These are phyloP conservation scores for Pyrenochaeta sp. DNA, from an alignment of 2,329 filamentous ascomycete species.

Conservation along the genomic window DNA sequence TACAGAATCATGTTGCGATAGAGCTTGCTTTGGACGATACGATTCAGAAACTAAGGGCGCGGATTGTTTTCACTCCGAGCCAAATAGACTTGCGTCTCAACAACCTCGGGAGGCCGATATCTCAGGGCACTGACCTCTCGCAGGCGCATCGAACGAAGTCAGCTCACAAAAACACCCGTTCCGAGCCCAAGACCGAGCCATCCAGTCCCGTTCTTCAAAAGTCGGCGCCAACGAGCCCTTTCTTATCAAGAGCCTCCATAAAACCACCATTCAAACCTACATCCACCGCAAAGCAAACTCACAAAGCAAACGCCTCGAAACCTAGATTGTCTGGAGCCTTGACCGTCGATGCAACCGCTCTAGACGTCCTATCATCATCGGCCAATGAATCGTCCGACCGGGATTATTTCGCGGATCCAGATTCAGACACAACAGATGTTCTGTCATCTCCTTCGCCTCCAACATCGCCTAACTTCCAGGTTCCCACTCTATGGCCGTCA, in stretches of 20 bases:
- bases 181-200: constrained; percentile 27
- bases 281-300: constrained; percentile 21
- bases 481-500: constrained; percentile 36
- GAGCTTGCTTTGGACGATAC: constrained; percentile 84
- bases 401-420: constrained; percentile 40
- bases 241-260: constrained; percentile 20
- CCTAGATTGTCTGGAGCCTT: constrained; percentile 1
- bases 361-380: constrained; percentile 41
- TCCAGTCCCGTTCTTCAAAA: constrained; percentile 27
- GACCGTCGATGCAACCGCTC: constrained; percentile 11
- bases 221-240: constrained; percentile 26
- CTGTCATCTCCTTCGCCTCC: constrained; percentile 44
- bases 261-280: constrained; percentile 12
- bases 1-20: constrained; percentile 87
- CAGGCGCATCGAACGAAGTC: constrained; percentile 23
- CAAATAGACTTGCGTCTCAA: constrained; percentile 56
- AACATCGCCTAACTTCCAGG: constrained; percentile 32
- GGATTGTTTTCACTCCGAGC: constrained; percentile 73
- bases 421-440: constrained; percentile 43
- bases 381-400: constrained; percentile 40
- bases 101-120: constrained; percentile 34
- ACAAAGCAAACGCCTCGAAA: constrained; percentile 14
- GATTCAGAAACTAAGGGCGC: constrained; percentile 72
- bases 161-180: constrained; percentile 32
- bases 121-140: constrained; percentile 33